Percentiles rank a stretch among this genome's conserved stretches.
Conservation (phyloP, 805 yeast species). For the Metschnikowia similis region DNA sequence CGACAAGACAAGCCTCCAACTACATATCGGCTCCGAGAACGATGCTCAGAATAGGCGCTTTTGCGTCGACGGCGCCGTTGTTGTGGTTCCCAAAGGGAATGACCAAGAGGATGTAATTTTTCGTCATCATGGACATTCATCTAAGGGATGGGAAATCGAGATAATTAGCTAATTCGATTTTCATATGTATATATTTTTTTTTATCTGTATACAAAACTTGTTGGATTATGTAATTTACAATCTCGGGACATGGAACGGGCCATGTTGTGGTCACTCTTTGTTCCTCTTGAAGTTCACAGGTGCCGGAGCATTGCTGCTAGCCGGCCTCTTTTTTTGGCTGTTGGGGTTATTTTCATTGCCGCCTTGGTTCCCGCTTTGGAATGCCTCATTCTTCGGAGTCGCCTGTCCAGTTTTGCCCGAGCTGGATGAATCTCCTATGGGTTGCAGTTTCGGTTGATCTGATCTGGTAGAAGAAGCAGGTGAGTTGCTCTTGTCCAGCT, state of each 20-base stretch:
- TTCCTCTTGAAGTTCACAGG: conserved; percentile 5
- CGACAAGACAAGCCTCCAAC: conserved; percentile 20
- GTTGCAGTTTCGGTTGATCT: background rate
- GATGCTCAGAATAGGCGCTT: conserved; percentile 40
- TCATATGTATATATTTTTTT: background rate
- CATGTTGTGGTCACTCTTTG: background rate
- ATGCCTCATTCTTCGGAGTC: conserved; percentile 4
- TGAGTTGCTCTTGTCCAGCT: conserved; percentile 14
- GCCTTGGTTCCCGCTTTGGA: background rate
- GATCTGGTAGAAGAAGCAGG: background rate
- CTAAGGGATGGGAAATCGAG: conserved; percentile 8
- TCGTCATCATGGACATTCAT: conserved; percentile 7
- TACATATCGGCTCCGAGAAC: conserved; percentile 14
- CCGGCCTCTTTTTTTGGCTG: conserved; percentile 1
- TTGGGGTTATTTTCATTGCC: background rate
- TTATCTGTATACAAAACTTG: background rate
- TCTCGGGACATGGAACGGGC: background rate
- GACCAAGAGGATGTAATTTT: background rate
- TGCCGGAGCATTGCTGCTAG: conserved; percentile 1
- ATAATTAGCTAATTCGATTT: conserved; percentile 1
- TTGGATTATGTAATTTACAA: background rate
- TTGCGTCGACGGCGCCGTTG: conserved; percentile 65
- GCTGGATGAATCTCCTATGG: background rate
- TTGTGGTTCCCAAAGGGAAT: conserved; percentile 22
- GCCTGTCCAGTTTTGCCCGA: background rate